A percentile compares a stretch with the other conserved stretches of the same genome.
Conservation (phyloP, 164 flowering plant genomes). For the Buxus sempervirens region DNA sequence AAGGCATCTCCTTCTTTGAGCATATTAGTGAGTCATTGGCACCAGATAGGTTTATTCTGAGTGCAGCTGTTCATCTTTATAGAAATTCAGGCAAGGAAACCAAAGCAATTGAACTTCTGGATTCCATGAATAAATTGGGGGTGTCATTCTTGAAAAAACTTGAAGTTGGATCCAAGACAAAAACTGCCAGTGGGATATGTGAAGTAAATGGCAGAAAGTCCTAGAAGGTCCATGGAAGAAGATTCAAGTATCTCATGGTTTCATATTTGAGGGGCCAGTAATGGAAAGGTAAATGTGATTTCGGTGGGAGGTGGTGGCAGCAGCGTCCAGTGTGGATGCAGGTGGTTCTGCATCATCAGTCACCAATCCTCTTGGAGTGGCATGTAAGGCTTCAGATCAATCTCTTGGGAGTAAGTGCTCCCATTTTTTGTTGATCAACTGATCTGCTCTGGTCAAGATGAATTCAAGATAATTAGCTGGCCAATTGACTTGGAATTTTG, state of each 20-base stretch:
- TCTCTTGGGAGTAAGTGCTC: too few relatives aligned
- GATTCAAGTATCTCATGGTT: not conserved
- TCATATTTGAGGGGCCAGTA: not conserved
- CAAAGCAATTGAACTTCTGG: conserved; percentile 42
- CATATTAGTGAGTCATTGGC: conserved; percentile 26
- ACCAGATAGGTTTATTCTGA: conserved; percentile 58
- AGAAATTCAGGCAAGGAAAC: conserved; percentile 38
- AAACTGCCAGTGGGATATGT: not conserved
- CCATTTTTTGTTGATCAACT: too few relatives aligned
- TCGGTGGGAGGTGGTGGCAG: not conserved
- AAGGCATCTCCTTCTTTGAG: conserved; percentile 66
- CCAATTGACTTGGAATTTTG: too few relatives aligned
- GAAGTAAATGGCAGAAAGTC: not conserved
- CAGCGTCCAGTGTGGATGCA: not conserved
- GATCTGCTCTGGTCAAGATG: too few relatives aligned
- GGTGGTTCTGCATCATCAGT: not conserved
- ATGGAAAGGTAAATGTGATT: not conserved
- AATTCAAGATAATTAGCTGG: too few relatives aligned
- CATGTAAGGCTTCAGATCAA: too few relatives aligned
- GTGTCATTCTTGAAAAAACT: conserved; percentile 45
- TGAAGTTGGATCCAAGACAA: conserved; percentile 44
- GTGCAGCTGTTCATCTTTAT: conserved; percentile 76
- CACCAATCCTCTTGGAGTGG: not conserved
- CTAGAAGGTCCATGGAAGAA: not conserved
- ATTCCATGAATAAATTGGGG: conserved; percentile 49